Percentiles rank a stretch among this genome's conserved stretches.
phyloP scores from a whole-genome alignment of 176 grass and related monocot genomes.

The Thinopyrum elongatum region DNA sequence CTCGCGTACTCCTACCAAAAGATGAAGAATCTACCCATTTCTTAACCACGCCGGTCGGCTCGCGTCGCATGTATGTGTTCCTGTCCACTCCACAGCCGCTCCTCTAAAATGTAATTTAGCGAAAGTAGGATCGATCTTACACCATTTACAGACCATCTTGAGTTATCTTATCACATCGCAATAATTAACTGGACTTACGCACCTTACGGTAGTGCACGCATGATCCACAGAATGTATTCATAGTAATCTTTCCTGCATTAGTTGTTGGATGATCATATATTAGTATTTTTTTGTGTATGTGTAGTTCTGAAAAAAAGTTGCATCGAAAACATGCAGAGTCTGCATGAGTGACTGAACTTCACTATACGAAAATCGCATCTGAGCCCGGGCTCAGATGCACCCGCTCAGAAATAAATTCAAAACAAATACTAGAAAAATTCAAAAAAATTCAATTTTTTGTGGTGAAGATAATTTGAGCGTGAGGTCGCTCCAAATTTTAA shows the following conservation, averaged over 20 bases:
- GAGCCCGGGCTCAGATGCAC: too few species aligned
- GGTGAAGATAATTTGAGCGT: too few species aligned
- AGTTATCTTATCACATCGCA: background rate
- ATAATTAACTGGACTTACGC: background rate
- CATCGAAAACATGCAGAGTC: too few species aligned
- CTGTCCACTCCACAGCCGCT: background rate
- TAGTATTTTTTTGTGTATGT: too few species aligned
- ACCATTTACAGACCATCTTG: background rate
- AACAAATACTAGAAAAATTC: too few species aligned
- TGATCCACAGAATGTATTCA: background rate
- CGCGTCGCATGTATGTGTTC: background rate
- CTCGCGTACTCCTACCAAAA: slow-evolving; percentile 13
- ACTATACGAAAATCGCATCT: too few species aligned
- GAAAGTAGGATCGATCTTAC: background rate
- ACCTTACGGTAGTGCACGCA: background rate
- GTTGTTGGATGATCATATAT: background rate
- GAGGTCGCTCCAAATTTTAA: too few species aligned
- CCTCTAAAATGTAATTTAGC: background rate
- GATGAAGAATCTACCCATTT: background rate
- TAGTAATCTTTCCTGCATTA: background rate
- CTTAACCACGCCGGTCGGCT: background rate
- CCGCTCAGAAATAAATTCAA: too few species aligned
- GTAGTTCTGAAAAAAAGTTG: too few species aligned
- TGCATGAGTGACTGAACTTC: too few species aligned
- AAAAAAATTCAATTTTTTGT: too few species aligned